Base-by-base conservation (phyloP, 1,139 yeast genomes). In the Diutina scorzettiae region DNA sequence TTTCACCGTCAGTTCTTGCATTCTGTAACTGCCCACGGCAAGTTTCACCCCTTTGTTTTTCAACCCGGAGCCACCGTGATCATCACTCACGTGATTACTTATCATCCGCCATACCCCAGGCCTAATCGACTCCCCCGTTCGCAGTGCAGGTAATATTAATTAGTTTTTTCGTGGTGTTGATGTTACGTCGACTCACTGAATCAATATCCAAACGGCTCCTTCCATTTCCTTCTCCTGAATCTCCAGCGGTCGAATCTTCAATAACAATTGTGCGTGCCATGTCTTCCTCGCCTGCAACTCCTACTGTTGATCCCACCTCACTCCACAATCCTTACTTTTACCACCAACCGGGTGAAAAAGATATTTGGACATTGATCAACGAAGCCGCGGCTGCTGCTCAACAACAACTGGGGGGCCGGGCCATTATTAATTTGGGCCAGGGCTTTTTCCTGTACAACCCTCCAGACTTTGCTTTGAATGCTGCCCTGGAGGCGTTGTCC, bases 381-480 rank as follows among this genome's bases (percentile, higher is more conserved):
- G 97, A 89, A 55, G 81, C 96, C 1, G 97, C 97, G 0, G 95
- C 95, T 3, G 73, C 75, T 5, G 85, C 94, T 12, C 77, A 75
- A 43, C 62, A 61, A 37, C 76, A 73, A 44, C 63, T 76, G 25
- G 86, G 86, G 16, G 39, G 39, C 19, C 69, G 80, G 49, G 81
- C 85, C 40, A 77, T 89, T 44, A 80, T 81, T 49, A 91, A 91
- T 53, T 71, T 91, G 47, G 98, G 98, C 31, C 98, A 91, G 60
- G 98, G 98, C 1, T 91, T 91, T 62, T 91, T 91, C 67, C 85
- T 96, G 2, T 91, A 89, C 58, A 75, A 87, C 33, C 96, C 97
- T 2, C 98, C 98, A 0, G 75, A 76, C 18, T 91, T 91, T 62
- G 96, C 95, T 12, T 68, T 83, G 47, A 69, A 76, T 14, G 94